A percentile compares a stretch with the other conserved stretches of the same genome.
Conservation (phyloP, 352 stramenopile genomes). For the Globisporangium viniferum region DNA sequence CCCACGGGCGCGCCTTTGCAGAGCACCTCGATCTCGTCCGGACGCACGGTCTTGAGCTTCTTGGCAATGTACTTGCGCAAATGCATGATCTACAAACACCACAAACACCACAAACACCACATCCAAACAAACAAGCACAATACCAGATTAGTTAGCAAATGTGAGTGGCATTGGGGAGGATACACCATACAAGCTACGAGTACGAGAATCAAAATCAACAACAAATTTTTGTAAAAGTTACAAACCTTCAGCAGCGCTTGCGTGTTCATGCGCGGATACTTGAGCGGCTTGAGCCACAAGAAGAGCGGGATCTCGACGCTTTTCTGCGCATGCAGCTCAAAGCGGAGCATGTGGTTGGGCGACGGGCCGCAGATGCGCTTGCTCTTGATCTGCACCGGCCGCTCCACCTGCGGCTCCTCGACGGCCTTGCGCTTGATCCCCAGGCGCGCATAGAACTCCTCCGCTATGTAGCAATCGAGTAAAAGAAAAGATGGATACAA, state of each 20-base stretch:
- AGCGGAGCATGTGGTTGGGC: constrained; percentile 34
- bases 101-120: neutral
- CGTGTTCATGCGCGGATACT: constrained; percentile 35
- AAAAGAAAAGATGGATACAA: neutral
- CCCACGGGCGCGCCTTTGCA: constrained; percentile 44
- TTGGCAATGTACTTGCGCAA: constrained; percentile 64
- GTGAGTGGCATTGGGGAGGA: neutral
- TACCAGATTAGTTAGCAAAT: neutral
- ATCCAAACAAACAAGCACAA: neutral
- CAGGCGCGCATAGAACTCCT: constrained; percentile 40
- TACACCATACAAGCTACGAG: neutral
- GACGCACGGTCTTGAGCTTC: constrained; percentile 30
- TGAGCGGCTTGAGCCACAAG: constrained; percentile 27
- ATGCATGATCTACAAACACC: constrained; percentile 38
- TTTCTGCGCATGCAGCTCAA: constrained; percentile 41
- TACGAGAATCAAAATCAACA: too few species aligned
- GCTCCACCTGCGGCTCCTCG: constrained; percentile 12
- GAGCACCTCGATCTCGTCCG: constrained; percentile 57
- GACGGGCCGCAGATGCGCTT: constrained; percentile 27
- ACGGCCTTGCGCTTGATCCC: constrained; percentile 58
- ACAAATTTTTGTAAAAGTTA: too few species aligned
- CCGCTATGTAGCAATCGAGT: constrained; percentile 14
- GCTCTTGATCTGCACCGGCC: constrained; percentile 15
- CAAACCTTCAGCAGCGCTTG: constrained; percentile 44
- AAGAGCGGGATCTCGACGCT: constrained; percentile 42